A percentile compares a stretch with the other conserved stretches of the same genome.
phyloP scores from a whole-genome alignment of 495 filamentous ascomycete species.

The Hypoxylon cercidicola region DNA sequence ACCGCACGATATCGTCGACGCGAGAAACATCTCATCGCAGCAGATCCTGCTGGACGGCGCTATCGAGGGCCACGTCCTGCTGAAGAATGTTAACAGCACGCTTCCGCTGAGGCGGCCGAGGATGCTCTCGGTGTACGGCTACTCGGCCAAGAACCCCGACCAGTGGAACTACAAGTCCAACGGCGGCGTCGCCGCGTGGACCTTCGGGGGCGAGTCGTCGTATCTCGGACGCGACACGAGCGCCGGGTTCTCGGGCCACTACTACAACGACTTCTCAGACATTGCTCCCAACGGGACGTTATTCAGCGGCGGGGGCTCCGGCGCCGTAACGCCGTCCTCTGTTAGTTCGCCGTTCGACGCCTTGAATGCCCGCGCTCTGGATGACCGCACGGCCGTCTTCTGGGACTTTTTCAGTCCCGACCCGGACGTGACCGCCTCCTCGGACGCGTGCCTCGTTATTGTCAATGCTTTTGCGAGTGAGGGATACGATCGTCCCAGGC shows the following conservation, averaged over 20 bases:
- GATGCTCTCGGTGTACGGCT: constrained; percentile 49
- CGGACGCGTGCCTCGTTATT: constrained; percentile 69
- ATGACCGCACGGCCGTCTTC: constrained; percentile 57
- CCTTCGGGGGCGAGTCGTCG: constrained; percentile 37
- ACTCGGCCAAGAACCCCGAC: constrained; percentile 44
- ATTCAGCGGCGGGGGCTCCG: constrained; percentile 60
- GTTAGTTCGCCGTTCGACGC: constrained; percentile 63
- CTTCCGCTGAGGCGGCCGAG: constrained; percentile 57
- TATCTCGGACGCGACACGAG: constrained; percentile 47
- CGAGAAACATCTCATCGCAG: constrained; percentile 46
- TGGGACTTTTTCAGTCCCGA: constrained; percentile 50
- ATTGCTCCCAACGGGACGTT: constrained; percentile 55
- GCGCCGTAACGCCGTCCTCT: constrained; percentile 58
- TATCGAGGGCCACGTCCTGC: constrained; percentile 57
- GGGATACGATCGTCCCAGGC: constrained; percentile 45
- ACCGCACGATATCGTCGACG: constrained; percentile 57
- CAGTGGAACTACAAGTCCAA: constrained; percentile 52
- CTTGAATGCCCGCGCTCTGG: constrained; percentile 52
- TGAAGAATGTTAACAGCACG: constrained; percentile 61
- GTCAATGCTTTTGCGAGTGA: constrained; percentile 64
- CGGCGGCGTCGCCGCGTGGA: constrained; percentile 43
- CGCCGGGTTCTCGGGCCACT: constrained; percentile 34
- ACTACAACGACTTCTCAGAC: constrained; percentile 45
- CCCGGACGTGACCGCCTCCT: constrained; percentile 43
- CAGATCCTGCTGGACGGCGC: constrained; percentile 46